Base-by-base conservation (phyloP, 148 eudicot species). In the Nepenthes gracilis region DNA sequence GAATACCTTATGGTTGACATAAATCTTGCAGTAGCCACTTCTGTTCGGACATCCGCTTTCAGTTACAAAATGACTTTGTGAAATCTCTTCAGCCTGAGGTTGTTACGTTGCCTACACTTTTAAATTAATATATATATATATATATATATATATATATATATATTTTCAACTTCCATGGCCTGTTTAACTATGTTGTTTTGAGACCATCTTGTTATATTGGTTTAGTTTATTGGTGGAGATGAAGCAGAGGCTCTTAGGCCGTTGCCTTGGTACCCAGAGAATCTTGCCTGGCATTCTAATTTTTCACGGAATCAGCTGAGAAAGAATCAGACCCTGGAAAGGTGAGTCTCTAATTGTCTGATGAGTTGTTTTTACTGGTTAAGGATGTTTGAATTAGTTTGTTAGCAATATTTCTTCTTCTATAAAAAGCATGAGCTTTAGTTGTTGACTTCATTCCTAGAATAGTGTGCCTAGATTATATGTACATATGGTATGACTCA, bases 241-340 rank as follows among this genome's bases (percentile, higher is more conserved):
- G 99, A 88, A 74, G 79, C 83, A 60, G 88, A 71, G 65, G 91
- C 92, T 61, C 70, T 93, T 35, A 76, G 75, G 71, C 89, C 96
- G 36, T 70, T 93, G 73, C 89, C 92, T 58, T 93, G 99, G 99
- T 93, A 86, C 75, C 99, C 99, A 2, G 85, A 84, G 63, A 88
- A 86, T 78, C 82, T 88, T 43, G 99, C 99, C 36, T 93, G 99
- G 99, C 99, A 93, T 75, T 88, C 99, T 35, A 84, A 83, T 68
- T 93, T 74, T 74, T 93, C 99, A 43, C 74, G 99, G 50, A 86
- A 77, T 68, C 91, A 93, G 79, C 70, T 93, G 71, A 81, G 99
- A 64, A 88, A 88, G 80, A 93, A 85, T 66, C 83, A 93, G 72
- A 84, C 84, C 34, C 87, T 93, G 38, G 85, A 81, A 72, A 82